Percentiles rank a stretch among this genome's conserved stretches.
These are phyloP conservation scores for Hemileccinum impolitum DNA, from an alignment of 768 basidiomycete species.

Conservation along the genomic window DNA sequence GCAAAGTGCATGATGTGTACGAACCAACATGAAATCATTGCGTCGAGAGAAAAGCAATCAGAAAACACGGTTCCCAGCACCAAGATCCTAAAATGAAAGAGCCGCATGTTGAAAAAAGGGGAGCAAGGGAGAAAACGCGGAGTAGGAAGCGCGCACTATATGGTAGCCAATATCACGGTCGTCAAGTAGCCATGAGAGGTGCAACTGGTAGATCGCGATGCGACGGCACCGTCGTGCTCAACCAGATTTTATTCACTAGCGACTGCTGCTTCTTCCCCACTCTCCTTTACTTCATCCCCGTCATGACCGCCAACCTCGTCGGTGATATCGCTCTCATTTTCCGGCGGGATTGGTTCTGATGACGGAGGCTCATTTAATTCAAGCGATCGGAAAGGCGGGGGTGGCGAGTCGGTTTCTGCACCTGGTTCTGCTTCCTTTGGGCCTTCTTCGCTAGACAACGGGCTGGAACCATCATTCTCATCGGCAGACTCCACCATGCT, in stretches of 20 bases:
- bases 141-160: constrained; percentile 4
- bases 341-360: constrained; percentile 31
- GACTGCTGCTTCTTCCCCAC: constrained; percentile 15
- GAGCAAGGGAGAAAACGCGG: constrained; percentile 17
- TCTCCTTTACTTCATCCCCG: constrained; percentile 17
- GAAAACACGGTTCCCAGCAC: constrained; percentile 2
- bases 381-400: constrained; percentile 10
- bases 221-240: constrained; percentile 19
- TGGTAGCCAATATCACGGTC: constrained; percentile 1
- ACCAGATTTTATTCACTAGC: constrained; percentile 4
- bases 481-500: neutral
- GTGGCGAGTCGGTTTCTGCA: constrained; percentile 6
- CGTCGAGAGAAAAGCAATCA: neutral
- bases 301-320: constrained; percentile 25
- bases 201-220: constrained; percentile 10
- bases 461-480: constrained; percentile 7
- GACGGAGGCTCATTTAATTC: constrained; percentile 31
- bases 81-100: neutral
- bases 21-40: neutral
- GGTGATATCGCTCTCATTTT: constrained; percentile 35
- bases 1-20: neutral
- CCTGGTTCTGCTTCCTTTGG: neutral
- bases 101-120: neutral
- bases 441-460: constrained; percentile 2
- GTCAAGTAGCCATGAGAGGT: constrained; percentile 11